phyloP scores from a whole-genome alignment of 2,329 filamentous ascomycete genomes.

The Sporothrix pallida region DNA sequence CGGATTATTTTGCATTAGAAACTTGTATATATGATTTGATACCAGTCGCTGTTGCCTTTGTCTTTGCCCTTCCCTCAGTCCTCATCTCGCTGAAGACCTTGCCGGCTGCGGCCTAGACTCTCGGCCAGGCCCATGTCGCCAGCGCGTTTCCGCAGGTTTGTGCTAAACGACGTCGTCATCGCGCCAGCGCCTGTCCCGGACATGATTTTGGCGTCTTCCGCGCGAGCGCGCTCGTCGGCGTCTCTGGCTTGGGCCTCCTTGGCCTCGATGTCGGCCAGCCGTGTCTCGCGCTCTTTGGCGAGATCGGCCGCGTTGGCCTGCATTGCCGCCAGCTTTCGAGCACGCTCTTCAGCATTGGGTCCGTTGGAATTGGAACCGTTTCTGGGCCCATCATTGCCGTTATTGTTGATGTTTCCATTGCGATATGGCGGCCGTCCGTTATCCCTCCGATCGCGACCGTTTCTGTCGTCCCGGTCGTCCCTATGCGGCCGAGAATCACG shows the following conservation, averaged over 20 bases:
- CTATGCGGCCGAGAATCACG: neutral
- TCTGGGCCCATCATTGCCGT: neutral
- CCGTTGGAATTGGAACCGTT: slow-evolving; percentile 16
- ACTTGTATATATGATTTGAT: slow-evolving; percentile 8
- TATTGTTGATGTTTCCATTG: neutral
- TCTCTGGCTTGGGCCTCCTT: slow-evolving; percentile 68
- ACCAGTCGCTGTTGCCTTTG: neutral
- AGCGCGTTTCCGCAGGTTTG: slow-evolving; percentile 65
- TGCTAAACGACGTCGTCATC: slow-evolving; percentile 59
- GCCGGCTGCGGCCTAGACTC: slow-evolving; percentile 56
- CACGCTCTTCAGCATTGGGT: slow-evolving; percentile 54
- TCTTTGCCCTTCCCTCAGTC: slow-evolving; percentile 41
- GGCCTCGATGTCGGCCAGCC: slow-evolving; percentile 69
- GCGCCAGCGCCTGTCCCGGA: slow-evolving; percentile 18
- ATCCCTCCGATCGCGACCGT: slow-evolving; percentile 13
- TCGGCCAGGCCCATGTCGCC: slow-evolving; percentile 58
- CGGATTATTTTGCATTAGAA: slow-evolving; percentile 2
- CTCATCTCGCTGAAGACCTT: slow-evolving; percentile 55
- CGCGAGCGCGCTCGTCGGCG: slow-evolving; percentile 68
- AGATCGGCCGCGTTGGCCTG: slow-evolving; percentile 72
- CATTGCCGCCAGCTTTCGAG: slow-evolving; percentile 74
- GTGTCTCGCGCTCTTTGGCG: slow-evolving; percentile 70
- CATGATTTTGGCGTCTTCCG: slow-evolving; percentile 48
- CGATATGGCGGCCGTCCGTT: slow-evolving; percentile 2
- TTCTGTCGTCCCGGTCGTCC: slow-evolving; percentile 1